Percentiles rank a stretch among this genome's conserved stretches.
phyloP scores from a whole-genome alignment of 371 early-diverging fungal genomes.

The Mucor mucedo region DNA sequence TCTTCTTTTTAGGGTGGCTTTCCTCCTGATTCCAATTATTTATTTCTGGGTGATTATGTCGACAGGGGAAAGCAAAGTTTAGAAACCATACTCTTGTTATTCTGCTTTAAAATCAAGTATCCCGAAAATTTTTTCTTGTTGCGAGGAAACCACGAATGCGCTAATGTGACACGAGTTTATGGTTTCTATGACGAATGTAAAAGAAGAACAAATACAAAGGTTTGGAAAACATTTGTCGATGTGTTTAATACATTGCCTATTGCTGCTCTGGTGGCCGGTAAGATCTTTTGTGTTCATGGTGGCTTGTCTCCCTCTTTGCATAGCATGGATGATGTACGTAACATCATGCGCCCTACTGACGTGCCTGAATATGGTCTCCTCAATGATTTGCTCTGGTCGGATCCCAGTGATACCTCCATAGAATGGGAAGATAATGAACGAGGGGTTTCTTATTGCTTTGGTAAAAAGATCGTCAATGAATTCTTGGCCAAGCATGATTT shows the following conservation, averaged over 20 bases:
- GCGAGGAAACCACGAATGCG: slow-evolving; percentile 98
- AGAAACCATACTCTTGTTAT: slow-evolving; percentile 91
- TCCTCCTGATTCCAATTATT: slow-evolving; percentile 86
- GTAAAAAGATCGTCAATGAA: slow-evolving; percentile 84
- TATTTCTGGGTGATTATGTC: slow-evolving; percentile 97
- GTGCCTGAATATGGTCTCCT: slow-evolving; percentile 94
- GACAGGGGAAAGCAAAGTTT: slow-evolving; percentile 94
- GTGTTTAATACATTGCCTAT: slow-evolving; percentile 98
- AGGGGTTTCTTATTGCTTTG: slow-evolving; percentile 97
- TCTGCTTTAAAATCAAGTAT: slow-evolving; percentile 96
- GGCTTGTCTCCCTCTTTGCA: slow-evolving; percentile 89
- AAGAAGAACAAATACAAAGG: slow-evolving; percentile 89
- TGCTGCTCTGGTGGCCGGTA: slow-evolving; percentile 95
- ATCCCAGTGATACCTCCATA: slow-evolving; percentile 75
- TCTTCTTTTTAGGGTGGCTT: slow-evolving; percentile 80
- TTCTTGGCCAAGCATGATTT: slow-evolving; percentile 84
- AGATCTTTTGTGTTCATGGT: slow-evolving; percentile 98
- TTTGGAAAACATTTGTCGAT: slow-evolving; percentile 98
- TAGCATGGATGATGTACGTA: slow-evolving; percentile 93
- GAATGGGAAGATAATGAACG: slow-evolving; percentile 99
- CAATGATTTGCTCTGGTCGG: slow-evolving; percentile 92
- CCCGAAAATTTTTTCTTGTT: slow-evolving; percentile 95
- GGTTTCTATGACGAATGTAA: slow-evolving; percentile 99
- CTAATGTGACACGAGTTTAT: slow-evolving; percentile 94
- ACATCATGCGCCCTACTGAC: slow-evolving; percentile 91